Conservation (phyloP, 768 basidiomycete genomes). For the Lentinula aciculospora region DNA sequence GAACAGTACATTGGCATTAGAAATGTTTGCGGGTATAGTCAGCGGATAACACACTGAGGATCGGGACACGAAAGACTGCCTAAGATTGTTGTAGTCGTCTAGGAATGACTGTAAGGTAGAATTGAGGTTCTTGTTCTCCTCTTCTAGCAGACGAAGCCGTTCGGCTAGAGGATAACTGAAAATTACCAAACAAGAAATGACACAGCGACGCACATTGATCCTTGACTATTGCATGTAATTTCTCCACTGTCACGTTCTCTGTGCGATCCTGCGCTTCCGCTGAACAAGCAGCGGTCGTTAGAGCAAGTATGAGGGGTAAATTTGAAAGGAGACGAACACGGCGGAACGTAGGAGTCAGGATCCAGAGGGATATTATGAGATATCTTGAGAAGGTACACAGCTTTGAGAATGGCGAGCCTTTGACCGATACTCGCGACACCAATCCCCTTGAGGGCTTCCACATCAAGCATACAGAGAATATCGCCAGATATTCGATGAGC, state of each 20-base stretch:
- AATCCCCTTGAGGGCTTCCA: conserved; percentile 79
- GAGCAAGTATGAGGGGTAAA: conserved; percentile 3
- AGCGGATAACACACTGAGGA: conserved; percentile 5
- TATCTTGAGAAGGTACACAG: conserved; percentile 86
- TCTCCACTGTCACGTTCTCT: conserved; percentile 56
- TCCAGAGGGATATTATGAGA: conserved; percentile 80
- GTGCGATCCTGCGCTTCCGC: conserved; percentile 55
- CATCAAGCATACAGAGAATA: conserved; percentile 76
- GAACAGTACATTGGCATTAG: conserved; percentile 4
- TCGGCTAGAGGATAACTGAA: conserved; percentile 40
- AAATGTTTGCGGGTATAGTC: conserved; percentile 9
- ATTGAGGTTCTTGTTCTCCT: conserved; percentile 70
- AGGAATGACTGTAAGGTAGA: conserved; percentile 55
- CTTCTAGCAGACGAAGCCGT: conserved; percentile 64
- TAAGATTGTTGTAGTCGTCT: conserved; percentile 54
- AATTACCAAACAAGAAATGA: conserved; percentile 1
- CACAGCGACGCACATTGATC: conserved; percentile 57
- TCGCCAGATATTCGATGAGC: conserved; percentile 94
- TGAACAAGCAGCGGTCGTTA: conserved; percentile 18
- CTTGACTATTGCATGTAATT: conserved; percentile 57
- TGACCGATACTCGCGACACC: conserved; percentile 92
- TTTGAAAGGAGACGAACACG: conserved; percentile 50
- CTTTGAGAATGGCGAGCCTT: conserved; percentile 85
- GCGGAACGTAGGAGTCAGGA: conserved; percentile 80
- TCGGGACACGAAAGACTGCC: conserved; percentile 31